Percentiles rank a stretch among this genome's conserved stretches.
Evolutionary conservation across 2,329 filamentous ascomycete species (phyloP).

Genomic region (Epichloe scottii): DNA sequence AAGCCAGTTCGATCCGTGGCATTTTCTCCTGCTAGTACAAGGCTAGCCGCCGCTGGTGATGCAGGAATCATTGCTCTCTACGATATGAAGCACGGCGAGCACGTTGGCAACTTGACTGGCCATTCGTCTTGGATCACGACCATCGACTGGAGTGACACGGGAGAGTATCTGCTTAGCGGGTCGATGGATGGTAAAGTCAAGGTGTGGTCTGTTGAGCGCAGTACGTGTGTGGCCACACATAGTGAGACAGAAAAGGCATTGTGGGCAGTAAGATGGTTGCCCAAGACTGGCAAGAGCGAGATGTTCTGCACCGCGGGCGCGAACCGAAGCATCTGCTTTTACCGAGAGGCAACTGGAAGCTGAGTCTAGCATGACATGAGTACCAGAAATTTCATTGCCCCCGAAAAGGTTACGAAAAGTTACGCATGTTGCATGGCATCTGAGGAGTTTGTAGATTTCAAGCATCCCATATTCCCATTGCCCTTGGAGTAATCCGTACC

Average conservation of each 20-base stretch:
- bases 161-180: slow-evolving; percentile 80
- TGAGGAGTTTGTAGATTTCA: neutral
- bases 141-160: slow-evolving; percentile 85
- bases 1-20: slow-evolving; percentile 75
- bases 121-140: slow-evolving; percentile 82
- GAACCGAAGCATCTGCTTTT: slow-evolving; percentile 66
- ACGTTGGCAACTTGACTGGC: slow-evolving; percentile 70
- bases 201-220: slow-evolving; percentile 83
- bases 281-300: slow-evolving; percentile 54
- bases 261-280: slow-evolving; percentile 77
- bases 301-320: slow-evolving; percentile 71
- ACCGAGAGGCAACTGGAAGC: slow-evolving; percentile 67
- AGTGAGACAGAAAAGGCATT: slow-evolving; percentile 77
- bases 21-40: slow-evolving; percentile 75
- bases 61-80: slow-evolving; percentile 82
- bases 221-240: slow-evolving; percentile 81
- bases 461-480: neutral
- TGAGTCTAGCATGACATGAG: slow-evolving; percentile 16
- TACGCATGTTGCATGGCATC: too few relatives aligned
- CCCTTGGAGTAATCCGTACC: neutral
- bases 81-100: slow-evolving; percentile 83
- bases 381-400: slow-evolving; percentile 6
- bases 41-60: slow-evolving; percentile 83
- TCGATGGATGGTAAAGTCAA: slow-evolving; percentile 90
- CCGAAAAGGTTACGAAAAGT: too few relatives aligned